A percentile compares a stretch with the other conserved stretches of the same genome.
Evolutionary conservation across 805 yeast species (phyloP).

Genomic region (Schwanniomyces pseudopolymorphus): DNA sequence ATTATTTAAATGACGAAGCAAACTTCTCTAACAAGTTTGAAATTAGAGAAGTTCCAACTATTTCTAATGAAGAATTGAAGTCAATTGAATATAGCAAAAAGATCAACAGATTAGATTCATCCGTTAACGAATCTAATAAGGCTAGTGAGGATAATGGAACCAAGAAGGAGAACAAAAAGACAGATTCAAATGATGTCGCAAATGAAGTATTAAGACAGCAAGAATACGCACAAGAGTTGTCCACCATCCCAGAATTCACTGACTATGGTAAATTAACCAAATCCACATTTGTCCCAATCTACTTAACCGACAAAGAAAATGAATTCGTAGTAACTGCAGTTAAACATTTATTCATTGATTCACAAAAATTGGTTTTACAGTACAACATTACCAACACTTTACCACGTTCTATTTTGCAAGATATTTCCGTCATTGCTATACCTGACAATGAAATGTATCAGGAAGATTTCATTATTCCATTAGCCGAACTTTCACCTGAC

Average conservation of each 20-base stretch:
- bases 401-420: slow-evolving; percentile 70
- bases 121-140: slow-evolving; percentile 15
- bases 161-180: slow-evolving; percentile 11
- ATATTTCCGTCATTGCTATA: slow-evolving; percentile 69
- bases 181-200: slow-evolving; percentile 16
- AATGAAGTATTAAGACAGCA: slow-evolving; percentile 49
- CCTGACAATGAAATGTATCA: slow-evolving; percentile 56
- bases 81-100: slow-evolving; percentile 62
- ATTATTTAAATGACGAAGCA: slow-evolving; percentile 60
- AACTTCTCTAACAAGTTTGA: slow-evolving; percentile 65
- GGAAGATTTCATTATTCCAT: slow-evolving; percentile 74
- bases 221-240: slow-evolving; percentile 67
- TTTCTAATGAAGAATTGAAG: slow-evolving; percentile 66
- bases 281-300: slow-evolving; percentile 56
- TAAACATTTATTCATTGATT: slow-evolving; percentile 73
- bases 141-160: slow-evolving; percentile 21
- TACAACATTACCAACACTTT: slow-evolving; percentile 84
- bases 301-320: slow-evolving; percentile 87
- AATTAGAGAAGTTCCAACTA: slow-evolving; percentile 61
- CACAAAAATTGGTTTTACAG: slow-evolving; percentile 73
- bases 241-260: slow-evolving; percentile 69
- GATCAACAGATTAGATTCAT: slow-evolving; percentile 34
- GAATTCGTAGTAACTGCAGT: slow-evolving; percentile 86
- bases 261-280: slow-evolving; percentile 74
- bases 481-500: slow-evolving; percentile 70